Evolutionary conservation across 257 asterid species (phyloP).

Genomic region (Linderniella brevidens): DNA sequence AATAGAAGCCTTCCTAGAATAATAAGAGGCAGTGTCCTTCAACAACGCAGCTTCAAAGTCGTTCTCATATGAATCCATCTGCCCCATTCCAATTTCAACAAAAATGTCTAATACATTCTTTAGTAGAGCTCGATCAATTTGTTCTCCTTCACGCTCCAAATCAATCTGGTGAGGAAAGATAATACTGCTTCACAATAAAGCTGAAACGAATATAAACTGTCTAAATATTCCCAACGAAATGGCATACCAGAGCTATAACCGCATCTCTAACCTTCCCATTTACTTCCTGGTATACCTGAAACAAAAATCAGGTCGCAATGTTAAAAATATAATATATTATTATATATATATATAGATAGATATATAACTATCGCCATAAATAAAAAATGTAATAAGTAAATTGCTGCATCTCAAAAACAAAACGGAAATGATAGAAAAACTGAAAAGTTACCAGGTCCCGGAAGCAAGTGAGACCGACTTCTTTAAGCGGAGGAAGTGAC

Average conservation of each 20-base stretch:
- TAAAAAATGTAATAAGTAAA: background rate
- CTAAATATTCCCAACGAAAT: constrained; percentile 1
- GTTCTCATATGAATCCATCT: constrained; percentile 67
- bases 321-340: constrained; percentile 34
- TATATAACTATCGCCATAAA: too few species aligned
- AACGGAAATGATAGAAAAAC: constrained; percentile 15
- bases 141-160: constrained; percentile 98
- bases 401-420: background rate
- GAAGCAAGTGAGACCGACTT: constrained; percentile 91
- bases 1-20: constrained; percentile 92
- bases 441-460: constrained; percentile 58
- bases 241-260: constrained; percentile 76
- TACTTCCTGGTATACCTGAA: constrained; percentile 76
- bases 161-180: constrained; percentile 42
- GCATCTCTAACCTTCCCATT: constrained; percentile 82
- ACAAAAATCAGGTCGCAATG: constrained; percentile 4
- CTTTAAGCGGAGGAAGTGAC: constrained; percentile 81
- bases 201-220: background rate
- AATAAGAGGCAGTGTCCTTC: constrained; percentile 77
- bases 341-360: too few species aligned
- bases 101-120: constrained; percentile 89
- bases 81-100: constrained; percentile 96
- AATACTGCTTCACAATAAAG: constrained; percentile 5
- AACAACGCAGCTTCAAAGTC: constrained; percentile 86
- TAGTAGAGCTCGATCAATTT: constrained; percentile 79